Conservation (phyloP, 139 green algal genomes). For the Chlamydomonas asymmetrica region DNA sequence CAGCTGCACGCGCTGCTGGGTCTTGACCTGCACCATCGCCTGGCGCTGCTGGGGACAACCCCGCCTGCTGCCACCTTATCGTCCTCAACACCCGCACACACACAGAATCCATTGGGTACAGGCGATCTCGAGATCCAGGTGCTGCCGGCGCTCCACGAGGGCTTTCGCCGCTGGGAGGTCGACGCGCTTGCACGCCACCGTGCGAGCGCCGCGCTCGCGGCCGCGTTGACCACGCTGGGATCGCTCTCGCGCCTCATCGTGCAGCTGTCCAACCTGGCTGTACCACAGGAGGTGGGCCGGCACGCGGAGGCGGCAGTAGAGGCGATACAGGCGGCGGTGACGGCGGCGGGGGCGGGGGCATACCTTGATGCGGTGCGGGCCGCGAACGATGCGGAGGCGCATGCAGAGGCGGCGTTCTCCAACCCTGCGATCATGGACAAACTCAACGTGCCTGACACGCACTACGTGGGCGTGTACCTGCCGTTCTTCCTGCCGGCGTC, state of each 20-base stretch:
- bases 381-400: not conserved
- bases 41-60: too few species aligned
- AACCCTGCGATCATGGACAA: slow-evolving; percentile 39
- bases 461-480: slow-evolving; percentile 46
- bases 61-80: not conserved
- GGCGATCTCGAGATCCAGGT: not conserved
- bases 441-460: slow-evolving; percentile 40
- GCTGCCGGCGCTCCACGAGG: slow-evolving; percentile 6
- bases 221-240: slow-evolving; percentile 8
- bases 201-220: not conserved
- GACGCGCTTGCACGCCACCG: slow-evolving; percentile 33
- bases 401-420: slow-evolving; percentile 38
- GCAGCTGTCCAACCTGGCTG: slow-evolving; percentile 35
- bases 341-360: not conserved
- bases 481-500: slow-evolving; percentile 35
- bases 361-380: slow-evolving; percentile 10
- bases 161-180: slow-evolving; percentile 33
- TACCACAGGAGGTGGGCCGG: slow-evolving; percentile 29
- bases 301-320: slow-evolving; percentile 11
- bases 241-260: slow-evolving; percentile 27
- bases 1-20: slow-evolving; percentile 21
- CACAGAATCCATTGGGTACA: not conserved
- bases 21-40: not conserved
- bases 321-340: not conserved
- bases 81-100: not conserved